Evolutionary conservation across 1,139 yeast species (phyloP), one percentile per base, ranked within the genome.

Genomic region (Kodamaea sp.): DNA sequence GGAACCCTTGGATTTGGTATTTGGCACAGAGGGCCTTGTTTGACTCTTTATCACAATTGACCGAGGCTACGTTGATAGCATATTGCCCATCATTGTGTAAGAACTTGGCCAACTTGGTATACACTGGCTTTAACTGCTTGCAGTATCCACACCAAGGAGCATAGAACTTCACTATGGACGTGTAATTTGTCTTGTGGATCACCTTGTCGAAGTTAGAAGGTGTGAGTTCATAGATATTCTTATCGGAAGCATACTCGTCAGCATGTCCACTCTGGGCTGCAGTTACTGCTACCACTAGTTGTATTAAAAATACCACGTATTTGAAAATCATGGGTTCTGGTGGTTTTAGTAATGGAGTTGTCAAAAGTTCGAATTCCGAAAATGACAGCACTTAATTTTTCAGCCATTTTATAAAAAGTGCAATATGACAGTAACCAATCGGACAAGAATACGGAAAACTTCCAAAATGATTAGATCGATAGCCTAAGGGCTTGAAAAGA

Each of bases 111-210:
- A 83, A 77, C 50, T 80, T 83, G 37, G 69, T 66, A 55, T 70
- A 83, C 1, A 77, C 68, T 3, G 77, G 75, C 43, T 73, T 70
- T 40, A 84, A 57, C 41, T 78, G 72, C 43, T 76, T 70, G 51
- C 94, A 84, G 53, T 83, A 79, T 1, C 90, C 89, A 66, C 97
- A 92, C 97, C 97, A 92, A 24, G 97, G 97, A 4, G 97, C 97
- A 57, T 92, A 92, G 56, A 90, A 92, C 60, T 89, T 90, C 13
- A 92, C 94, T 5, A 90, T 66, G 2, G 96, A 65, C 3, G 95
- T 83, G 48, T 87, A 85, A 55, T 88, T 87, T 6, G 94, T 70
- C 24, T 66, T 59, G 31, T 78, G 68, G 4, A 90, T 79, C 31
- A 80, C 83, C 43, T 75, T 73, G 40, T 81, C 78, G 54, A 90